Evolutionary conservation across 805 yeast genomes (phyloP).

Genomic region (Pichia occidentalis): DNA sequence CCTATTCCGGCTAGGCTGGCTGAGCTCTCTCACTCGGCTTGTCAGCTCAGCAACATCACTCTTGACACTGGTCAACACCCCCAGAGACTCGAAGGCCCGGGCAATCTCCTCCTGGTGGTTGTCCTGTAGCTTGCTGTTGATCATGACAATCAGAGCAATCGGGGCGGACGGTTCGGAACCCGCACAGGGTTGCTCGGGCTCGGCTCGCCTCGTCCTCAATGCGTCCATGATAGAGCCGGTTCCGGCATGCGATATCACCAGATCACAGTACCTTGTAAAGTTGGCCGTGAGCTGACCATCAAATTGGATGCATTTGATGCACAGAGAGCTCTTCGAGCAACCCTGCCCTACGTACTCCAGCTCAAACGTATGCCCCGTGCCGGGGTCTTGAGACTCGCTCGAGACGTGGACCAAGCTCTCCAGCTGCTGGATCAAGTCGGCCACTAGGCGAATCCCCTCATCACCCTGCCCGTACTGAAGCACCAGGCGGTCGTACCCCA

Average conservation of each 20-base stretch:
- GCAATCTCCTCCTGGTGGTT: slow-evolving; percentile 84
- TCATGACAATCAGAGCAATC: slow-evolving; percentile 64
- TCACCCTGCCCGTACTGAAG: slow-evolving; percentile 51
- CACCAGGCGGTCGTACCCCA: slow-evolving; percentile 36
- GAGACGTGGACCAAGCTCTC: neutral
- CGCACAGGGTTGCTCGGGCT: too few relatives aligned
- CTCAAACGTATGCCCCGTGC: neutral
- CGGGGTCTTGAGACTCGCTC: too few relatives aligned
- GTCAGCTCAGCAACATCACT: neutral
- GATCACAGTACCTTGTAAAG: slow-evolving; percentile 40
- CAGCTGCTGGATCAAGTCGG: slow-evolving; percentile 7
- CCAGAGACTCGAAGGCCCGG: slow-evolving; percentile 35
- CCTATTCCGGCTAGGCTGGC: neutral
- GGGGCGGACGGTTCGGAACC: too few relatives aligned
- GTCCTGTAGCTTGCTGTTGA: slow-evolving; percentile 70
- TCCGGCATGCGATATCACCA: slow-evolving; percentile 83
- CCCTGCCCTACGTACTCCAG: neutral
- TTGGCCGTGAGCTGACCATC: slow-evolving; percentile 34
- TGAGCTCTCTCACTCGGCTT: neutral
- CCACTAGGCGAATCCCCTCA: slow-evolving; percentile 14
- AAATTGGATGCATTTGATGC: slow-evolving; percentile 42
- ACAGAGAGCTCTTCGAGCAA: too few relatives aligned
- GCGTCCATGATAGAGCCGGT: slow-evolving; percentile 89
- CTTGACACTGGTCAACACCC: slow-evolving; percentile 21
- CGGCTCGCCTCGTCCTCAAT: slow-evolving; percentile 33